Base-by-base conservation (phyloP, 257 asterid genomes). In the Paraleonurus japonicus region DNA sequence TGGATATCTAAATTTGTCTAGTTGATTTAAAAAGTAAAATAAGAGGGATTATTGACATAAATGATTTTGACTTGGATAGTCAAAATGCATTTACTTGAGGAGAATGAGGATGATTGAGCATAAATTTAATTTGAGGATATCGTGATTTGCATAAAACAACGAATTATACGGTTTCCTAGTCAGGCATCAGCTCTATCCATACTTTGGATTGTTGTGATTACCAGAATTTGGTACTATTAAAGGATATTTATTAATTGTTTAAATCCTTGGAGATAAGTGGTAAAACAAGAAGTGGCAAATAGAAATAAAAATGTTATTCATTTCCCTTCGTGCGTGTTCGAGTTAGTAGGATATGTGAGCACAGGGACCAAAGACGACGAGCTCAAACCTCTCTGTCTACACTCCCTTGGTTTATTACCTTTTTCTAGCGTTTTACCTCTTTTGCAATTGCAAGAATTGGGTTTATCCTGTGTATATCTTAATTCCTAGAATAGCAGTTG, bases 51-150 rank as follows among this genome's bases (percentile, higher is more conserved):
- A 17, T 23, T 48, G 72, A 28, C 60, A 53, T 53, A 27, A 45
- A n/a, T 37, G 39, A 15, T 20, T 63, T 60, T 62, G 61, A 71
- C n/a, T 70, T 62, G 55, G 17, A 2, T 73, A 9, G 69, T 75
- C 20, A 22, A 71, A 48, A 69, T 51, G 41, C 65, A 37, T 35
- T 35, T 35, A 70, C 64, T 71, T 41, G 60, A 65, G 62, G 9
- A 47, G 28, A 20, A 72, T 50, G 30, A 51, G 64, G 63, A 37
- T 37, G 53, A 45, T 41, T 45, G 8, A 30, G 32, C 26, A 0
- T 16, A 10, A 23, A 4, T 19, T n/a, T 28, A n/a, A 15, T 30
- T 60, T 47, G 48, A 19, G 5, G 51, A 8, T 30, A 50, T n/a
- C 55, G 3, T 30, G 13, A 13, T 15, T 32, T 67, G 53, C 26